Evolutionary conservation across 805 yeast genomes (phyloP).

Genomic region (Candida ipomoeae): DNA sequence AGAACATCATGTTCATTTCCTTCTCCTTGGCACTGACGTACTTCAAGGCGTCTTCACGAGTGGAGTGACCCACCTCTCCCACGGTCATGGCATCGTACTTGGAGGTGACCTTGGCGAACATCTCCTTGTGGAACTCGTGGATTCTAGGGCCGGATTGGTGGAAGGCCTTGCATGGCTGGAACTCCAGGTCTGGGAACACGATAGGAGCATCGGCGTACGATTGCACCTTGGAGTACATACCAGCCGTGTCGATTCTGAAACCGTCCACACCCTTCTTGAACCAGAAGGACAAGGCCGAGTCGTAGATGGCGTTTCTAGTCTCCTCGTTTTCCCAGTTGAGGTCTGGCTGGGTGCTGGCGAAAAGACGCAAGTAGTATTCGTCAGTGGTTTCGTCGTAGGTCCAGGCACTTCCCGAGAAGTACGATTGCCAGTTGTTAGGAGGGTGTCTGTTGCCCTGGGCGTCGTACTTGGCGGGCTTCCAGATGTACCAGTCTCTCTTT

Average conservation of each 20-base stretch:
- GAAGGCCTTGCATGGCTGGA: slow-evolving; percentile 34
- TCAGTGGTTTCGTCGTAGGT: slow-evolving; percentile 48
- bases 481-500: slow-evolving; percentile 59
- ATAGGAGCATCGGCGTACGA: slow-evolving; percentile 48
- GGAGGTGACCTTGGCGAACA: slow-evolving; percentile 39
- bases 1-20: slow-evolving; percentile 41
- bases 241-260: slow-evolving; percentile 55
- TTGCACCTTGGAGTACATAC: slow-evolving; percentile 47
- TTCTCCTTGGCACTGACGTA: slow-evolving; percentile 39
- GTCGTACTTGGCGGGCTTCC: slow-evolving; percentile 50
- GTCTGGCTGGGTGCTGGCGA: slow-evolving; percentile 55
- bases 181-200: slow-evolving; percentile 34
- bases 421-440: slow-evolving; percentile 54
- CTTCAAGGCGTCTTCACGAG: slow-evolving; percentile 39
- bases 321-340: slow-evolving; percentile 56
- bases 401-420: slow-evolving; percentile 57
- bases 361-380: slow-evolving; percentile 53
- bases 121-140: slow-evolving; percentile 55
- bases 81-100: slow-evolving; percentile 53
- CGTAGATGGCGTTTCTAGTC: slow-evolving; percentile 38
- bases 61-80: slow-evolving; percentile 49
- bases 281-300: slow-evolving; percentile 50
- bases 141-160: slow-evolving; percentile 50
- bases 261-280: slow-evolving; percentile 55
- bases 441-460: slow-evolving; percentile 48